These are phyloP conservation scores for Acacia confusa DNA, from an alignment of 306 rosid genomes.

Conservation along the genomic window DNA sequence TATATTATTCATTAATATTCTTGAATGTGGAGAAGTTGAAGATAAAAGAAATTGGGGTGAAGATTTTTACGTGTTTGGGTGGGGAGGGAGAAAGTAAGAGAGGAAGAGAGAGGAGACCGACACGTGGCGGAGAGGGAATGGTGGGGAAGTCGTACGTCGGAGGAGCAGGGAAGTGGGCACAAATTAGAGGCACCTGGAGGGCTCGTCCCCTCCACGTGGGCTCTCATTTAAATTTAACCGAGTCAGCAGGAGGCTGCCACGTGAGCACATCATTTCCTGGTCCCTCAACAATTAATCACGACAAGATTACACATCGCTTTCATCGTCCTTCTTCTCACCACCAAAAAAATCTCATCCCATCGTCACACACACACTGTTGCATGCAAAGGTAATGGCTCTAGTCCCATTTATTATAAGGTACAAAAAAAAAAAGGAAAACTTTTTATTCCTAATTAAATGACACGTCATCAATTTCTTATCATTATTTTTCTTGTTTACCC, in stretches of 20 bases:
- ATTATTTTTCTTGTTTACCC: too few species aligned
- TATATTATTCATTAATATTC: neutral
- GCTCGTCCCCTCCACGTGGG: conserved; percentile 40
- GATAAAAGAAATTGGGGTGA: neutral
- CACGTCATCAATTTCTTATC: too few species aligned
- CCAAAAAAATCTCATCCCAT: neutral
- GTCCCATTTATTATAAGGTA: too few species aligned
- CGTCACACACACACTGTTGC: too few species aligned
- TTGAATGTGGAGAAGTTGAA: neutral
- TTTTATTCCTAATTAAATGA: too few species aligned
- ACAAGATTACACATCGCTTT: conserved; percentile 36
- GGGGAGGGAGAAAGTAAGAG: conserved; percentile 32
- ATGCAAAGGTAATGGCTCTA: too few species aligned
- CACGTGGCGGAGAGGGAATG: conserved; percentile 45
- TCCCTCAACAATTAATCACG: conserved; percentile 37
- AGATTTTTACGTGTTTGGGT: conserved; percentile 29
- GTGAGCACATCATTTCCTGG: conserved; percentile 10
- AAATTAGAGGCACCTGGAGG: conserved; percentile 24
- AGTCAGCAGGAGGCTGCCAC: conserved; percentile 38
- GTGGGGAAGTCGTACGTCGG: conserved; percentile 16
- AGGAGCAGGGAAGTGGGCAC: neutral
- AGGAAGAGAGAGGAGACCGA: conserved; percentile 24
- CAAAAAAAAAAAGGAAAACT: too few species aligned
- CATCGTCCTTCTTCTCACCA: neutral
- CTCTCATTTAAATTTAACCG: conserved; percentile 11